Percentiles rank a stretch among this genome's conserved stretches.
Conservation (phyloP, 768 basidiomycete species). For the Agrocybe praecox region DNA sequence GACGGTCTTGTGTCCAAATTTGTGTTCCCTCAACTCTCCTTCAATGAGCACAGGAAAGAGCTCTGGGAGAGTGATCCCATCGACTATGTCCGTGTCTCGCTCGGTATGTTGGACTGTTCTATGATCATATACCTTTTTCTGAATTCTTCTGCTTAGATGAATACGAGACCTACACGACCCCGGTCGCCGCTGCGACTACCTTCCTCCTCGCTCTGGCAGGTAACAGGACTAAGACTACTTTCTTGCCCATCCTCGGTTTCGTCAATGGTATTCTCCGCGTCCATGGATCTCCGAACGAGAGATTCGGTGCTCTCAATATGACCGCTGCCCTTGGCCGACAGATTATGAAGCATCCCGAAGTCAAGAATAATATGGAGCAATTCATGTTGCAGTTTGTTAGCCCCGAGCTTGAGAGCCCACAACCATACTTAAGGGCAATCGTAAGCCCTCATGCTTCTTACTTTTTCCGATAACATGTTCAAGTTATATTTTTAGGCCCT, state of each 20-base stretch:
- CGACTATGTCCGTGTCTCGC: slow-evolving; percentile 75
- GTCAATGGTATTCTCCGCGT: slow-evolving; percentile 74
- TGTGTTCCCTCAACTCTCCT: slow-evolving; percentile 86
- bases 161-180: slow-evolving; percentile 76
- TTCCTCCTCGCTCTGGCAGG: slow-evolving; percentile 80
- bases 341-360: slow-evolving; percentile 85
- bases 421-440: slow-evolving; percentile 78
- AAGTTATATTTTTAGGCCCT: slow-evolving; percentile 55
- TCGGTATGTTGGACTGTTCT: slow-evolving; percentile 50
- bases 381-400: slow-evolving; percentile 77
- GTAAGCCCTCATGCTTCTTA: slow-evolving; percentile 48
- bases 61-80: slow-evolving; percentile 84
- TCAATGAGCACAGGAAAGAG: slow-evolving; percentile 65
- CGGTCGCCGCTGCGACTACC: slow-evolving; percentile 76
- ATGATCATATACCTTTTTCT: not conserved
- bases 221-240: slow-evolving; percentile 80
- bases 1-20: slow-evolving; percentile 77
- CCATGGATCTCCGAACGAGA: slow-evolving; percentile 53
- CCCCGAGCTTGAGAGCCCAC: slow-evolving; percentile 64
- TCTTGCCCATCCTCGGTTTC: slow-evolving; percentile 78
- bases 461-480: slow-evolving; percentile 3
- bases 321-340: slow-evolving; percentile 72
- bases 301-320: slow-evolving; percentile 87
- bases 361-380: slow-evolving; percentile 74
- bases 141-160: slow-evolving; percentile 59